Conservation (phyloP, 108 stramenopile genomes). For the Heterococcus sp. region DNA sequence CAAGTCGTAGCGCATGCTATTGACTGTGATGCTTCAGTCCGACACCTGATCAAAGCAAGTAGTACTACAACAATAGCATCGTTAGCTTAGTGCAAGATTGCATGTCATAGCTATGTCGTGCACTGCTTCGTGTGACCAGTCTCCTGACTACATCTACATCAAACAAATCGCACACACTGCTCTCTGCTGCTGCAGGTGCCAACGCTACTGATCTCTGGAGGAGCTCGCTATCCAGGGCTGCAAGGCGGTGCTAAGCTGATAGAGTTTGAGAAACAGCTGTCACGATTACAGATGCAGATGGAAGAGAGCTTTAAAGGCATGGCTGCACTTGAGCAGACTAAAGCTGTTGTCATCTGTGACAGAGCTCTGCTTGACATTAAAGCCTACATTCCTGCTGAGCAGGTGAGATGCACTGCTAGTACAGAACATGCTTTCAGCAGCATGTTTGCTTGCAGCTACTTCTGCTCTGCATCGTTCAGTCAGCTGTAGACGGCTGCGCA, state of each 20-base stretch:
- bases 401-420: background rate
- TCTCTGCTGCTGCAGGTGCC: background rate
- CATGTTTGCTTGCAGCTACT: too few species aligned
- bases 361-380: slow-evolving; percentile 26
- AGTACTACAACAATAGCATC: too few species aligned
- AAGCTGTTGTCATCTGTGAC: slow-evolving; percentile 27
- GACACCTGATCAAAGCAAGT: too few species aligned
- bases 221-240: slow-evolving; percentile 29
- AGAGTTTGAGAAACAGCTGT: slow-evolving; percentile 17
- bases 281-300: slow-evolving; percentile 42
- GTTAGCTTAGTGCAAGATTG: too few species aligned
- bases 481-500: too few species aligned
- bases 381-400: slow-evolving; percentile 29
- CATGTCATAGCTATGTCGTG: too few species aligned
- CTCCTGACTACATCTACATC: too few species aligned
- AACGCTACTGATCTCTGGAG: slow-evolving; percentile 9
- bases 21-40: too few species aligned
- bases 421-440: background rate
- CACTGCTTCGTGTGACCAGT: too few species aligned
- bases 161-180: too few species aligned
- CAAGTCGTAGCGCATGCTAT: too few species aligned
- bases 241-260: slow-evolving; percentile 16
- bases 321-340: background rate
- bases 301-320: slow-evolving; percentile 26
- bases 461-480: too few species aligned